Evolutionary conservation across 768 basidiomycete genomes (phyloP).

Genomic region (Pleurotus sapidus): DNA sequence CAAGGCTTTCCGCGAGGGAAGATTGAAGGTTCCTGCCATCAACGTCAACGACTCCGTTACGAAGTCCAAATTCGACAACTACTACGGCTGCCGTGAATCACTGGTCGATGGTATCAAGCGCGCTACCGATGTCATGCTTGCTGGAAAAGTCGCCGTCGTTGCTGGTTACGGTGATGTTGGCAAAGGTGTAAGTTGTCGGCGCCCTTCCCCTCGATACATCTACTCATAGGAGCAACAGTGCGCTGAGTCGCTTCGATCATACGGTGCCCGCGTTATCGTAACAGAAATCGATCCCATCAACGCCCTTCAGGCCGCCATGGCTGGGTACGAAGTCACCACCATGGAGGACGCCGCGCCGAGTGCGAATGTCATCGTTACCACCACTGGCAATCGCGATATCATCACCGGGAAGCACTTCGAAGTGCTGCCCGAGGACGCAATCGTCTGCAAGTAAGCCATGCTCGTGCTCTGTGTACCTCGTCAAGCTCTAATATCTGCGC

Average conservation of each 20-base stretch:
- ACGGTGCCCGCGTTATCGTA: slow-evolving; percentile 93
- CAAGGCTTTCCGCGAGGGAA: slow-evolving; percentile 95
- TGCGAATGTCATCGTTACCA: slow-evolving; percentile 93
- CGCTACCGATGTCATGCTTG: slow-evolving; percentile 99
- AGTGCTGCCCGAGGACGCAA: slow-evolving; percentile 97
- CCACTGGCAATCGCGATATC: slow-evolving; percentile 98
- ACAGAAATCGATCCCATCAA: slow-evolving; percentile 99
- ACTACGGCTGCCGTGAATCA: slow-evolving; percentile 99
- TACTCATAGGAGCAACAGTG: slow-evolving; percentile 50
- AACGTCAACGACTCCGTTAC: slow-evolving; percentile 99
- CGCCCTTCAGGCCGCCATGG: slow-evolving; percentile 99
- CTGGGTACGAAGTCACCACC: slow-evolving; percentile 96
- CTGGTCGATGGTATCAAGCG: slow-evolving; percentile 99
- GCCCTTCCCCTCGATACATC: neutral
- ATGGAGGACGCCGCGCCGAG: slow-evolving; percentile 96
- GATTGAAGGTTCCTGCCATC: slow-evolving; percentile 96
- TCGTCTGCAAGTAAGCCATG: slow-evolving; percentile 86
- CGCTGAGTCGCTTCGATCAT: slow-evolving; percentile 95
- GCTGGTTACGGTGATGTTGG: slow-evolving; percentile 99
- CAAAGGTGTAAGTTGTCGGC: slow-evolving; percentile 77
- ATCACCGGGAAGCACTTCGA: slow-evolving; percentile 89
- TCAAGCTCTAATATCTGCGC: slow-evolving; percentile 6
- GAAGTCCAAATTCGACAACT: slow-evolving; percentile 99
- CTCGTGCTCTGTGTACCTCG: neutral
- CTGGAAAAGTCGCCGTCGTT: slow-evolving; percentile 98